Evolutionary conservation across 2,329 filamentous ascomycete genomes (phyloP).

Genomic region (Eutypella sp.): DNA sequence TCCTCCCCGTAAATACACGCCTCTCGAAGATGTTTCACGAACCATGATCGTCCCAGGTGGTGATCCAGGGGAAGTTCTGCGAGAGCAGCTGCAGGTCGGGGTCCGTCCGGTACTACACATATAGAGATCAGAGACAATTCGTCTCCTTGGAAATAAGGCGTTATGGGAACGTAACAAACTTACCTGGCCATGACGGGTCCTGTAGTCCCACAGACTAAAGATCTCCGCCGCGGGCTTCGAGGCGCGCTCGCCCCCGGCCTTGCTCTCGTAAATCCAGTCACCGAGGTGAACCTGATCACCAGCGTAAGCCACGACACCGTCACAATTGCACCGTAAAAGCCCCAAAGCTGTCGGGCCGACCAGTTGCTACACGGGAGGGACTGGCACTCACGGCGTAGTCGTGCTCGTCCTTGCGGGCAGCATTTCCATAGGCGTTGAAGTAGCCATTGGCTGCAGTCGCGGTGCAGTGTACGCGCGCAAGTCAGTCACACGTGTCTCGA

Average conservation of each 20-base stretch:
- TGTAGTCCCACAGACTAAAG: constrained; percentile 37
- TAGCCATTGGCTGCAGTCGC: constrained; percentile 34
- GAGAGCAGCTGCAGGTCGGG: constrained; percentile 36
- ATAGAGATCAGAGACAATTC: constrained; percentile 1
- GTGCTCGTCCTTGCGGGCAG: constrained; percentile 37
- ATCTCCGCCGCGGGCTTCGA: constrained; percentile 19
- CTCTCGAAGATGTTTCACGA: constrained; percentile 9
- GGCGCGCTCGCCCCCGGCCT: constrained; percentile 25
- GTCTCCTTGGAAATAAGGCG: background rate
- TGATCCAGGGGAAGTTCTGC: constrained; percentile 39
- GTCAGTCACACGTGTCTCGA: background rate
- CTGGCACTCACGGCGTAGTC: constrained; percentile 41
- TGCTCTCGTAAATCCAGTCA: constrained; percentile 62
- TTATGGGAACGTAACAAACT: background rate
- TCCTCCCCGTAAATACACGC: no score
- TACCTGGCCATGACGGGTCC: constrained; percentile 34
- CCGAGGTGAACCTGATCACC: constrained; percentile 26
- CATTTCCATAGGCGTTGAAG: constrained; percentile 43
- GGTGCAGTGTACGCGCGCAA: background rate
- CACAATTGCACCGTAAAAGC: background rate
- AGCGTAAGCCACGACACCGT: background rate
- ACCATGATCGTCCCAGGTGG: constrained; percentile 41
- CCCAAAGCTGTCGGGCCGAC: background rate
- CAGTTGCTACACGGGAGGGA: constrained; percentile 6
- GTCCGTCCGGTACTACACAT: constrained; percentile 38